Evolutionary conservation across 768 basidiomycete genomes (phyloP), one percentile per base, ranked within the genome.

Genomic region (Tricholoma terreum): DNA sequence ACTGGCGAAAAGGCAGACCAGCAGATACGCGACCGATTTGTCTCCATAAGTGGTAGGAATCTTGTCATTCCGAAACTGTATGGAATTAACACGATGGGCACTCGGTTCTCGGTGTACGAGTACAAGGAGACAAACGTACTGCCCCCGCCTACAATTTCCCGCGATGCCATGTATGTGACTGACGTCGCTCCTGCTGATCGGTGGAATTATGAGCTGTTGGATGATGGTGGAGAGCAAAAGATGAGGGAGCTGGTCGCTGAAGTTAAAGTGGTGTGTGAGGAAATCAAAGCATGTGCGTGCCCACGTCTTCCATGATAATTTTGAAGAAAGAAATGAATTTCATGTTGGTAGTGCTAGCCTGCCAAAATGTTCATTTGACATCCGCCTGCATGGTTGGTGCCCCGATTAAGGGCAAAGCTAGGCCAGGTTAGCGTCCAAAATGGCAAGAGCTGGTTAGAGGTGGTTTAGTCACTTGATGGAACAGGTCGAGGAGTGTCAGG

Each of bases 11-110:
- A 43, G 12, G 42, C 21, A 22, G 42, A 43, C 42, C 19, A 22
- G 8, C 42, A 43, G 9, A 43, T 43, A 21, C 42, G 9, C 4
- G 42, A 43, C 3, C 19, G 21, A 12, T 43, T 43, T 21, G 10
- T 21, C 19, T 6, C 19, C 19, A 21, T 43, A 6, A 22, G 7
- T 43, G 19, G 19, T 43, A 19, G 19, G 27, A 50, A 63, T 36
- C 59, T 64, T 42, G 33, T 30, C 14, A 63, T 63, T n/a, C 58
- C 52, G 14, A 53, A 49, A 42, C 55, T 63, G 19, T 59, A 61
- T 45, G 63, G 64, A 31, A 58, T 65, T 24, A 61, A 59, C 45
- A 61, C 56, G 17, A 54, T 63, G 56, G 63, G 63, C 22, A 55
- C 59, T 52, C 48, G 56, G 14, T 58, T 65, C 43, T 58, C 55